Base-by-base conservation (phyloP, 495 filamentous ascomycete species). In the Acidomyces sp. region DNA sequence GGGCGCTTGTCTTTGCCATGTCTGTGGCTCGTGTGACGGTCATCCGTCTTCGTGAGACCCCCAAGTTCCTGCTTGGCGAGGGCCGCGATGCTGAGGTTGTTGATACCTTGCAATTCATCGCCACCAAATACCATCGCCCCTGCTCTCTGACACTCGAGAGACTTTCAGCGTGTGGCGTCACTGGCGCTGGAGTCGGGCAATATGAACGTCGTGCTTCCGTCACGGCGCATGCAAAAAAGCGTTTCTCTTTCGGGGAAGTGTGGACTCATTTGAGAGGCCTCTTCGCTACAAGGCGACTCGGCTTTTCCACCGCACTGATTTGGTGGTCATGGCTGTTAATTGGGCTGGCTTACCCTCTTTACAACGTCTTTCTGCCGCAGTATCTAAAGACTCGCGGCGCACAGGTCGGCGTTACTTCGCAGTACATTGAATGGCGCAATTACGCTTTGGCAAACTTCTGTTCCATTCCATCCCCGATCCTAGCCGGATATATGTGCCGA, bases 1-100 rank as follows among this genome's bases (percentile, higher is more conserved):
- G 80, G 13, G 70, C 70, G 15, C 64, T 85, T 28, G 76, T 82
- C 23, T 69, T 85, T 32, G 56, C 74, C 32, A 69, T 86, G 61
- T 74, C 68, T 12, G 55, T 83, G 27, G 56, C 73, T 2, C 76
- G 81, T 16, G 53, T 84, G n/a, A 77, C 72, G 2, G 63, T 85
- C 39, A 71, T 86, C 48, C 67, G 71, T 1, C 62, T 85, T 3
- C 61, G 66, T 15, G 79, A 86, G 43, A 83, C 81, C 0, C 80
- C 81, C 16, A 84, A 82, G 46, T 85, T 77, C 51, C 71, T 82
- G 1, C 53, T 86, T 16, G 66, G 67, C 18, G 62, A 74, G 36
- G 78, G 78, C 6, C 66, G 71, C 28, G 80, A 85, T 44, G 69
- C 62, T 3, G 57, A 78, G 42, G 67, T 76, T 0, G 70, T 83